A percentile compares a stretch with the other conserved stretches of the same genome.
Conservation (phyloP, 1,139 yeast species). For the Pichia sp. region DNA sequence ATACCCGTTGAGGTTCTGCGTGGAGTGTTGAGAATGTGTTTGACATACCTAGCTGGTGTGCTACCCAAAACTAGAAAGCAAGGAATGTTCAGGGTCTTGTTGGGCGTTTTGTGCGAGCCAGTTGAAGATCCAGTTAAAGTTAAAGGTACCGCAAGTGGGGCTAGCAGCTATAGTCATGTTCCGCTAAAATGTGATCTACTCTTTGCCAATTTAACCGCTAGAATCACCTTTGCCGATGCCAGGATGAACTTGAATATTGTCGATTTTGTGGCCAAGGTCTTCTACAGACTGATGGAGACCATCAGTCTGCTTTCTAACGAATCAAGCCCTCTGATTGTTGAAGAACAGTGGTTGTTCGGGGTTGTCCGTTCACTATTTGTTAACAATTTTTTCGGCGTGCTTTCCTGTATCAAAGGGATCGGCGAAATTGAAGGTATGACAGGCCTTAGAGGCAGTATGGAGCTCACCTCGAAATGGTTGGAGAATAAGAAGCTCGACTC, state of each 20-base stretch:
- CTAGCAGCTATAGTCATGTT: not conserved
- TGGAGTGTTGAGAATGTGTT: constrained; percentile 45
- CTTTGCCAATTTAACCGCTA: constrained; percentile 20
- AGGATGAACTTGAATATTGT: constrained; percentile 44
- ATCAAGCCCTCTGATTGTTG: constrained; percentile 8
- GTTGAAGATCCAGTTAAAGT: not conserved
- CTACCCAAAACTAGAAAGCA: constrained; percentile 36
- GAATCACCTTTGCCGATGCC: constrained; percentile 33
- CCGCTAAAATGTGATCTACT: constrained; percentile 35
- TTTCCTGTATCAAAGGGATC: constrained; percentile 22
- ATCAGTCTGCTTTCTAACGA: constrained; percentile 7
- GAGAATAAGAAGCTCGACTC: constrained; percentile 27
- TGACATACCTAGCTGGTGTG: constrained; percentile 43
- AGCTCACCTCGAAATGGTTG: constrained; percentile 39
- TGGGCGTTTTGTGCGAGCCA: constrained; percentile 21
- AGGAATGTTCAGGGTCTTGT: constrained; percentile 42
- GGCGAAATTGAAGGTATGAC: constrained; percentile 21
- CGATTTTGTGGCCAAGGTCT: constrained; percentile 44
- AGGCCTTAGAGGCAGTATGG: constrained; percentile 29
- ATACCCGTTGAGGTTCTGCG: constrained; percentile 44
- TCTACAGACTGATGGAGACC: constrained; percentile 40
- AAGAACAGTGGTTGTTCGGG: constrained; percentile 25
- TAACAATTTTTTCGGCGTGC: constrained; percentile 25
- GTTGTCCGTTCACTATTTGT: constrained; percentile 22
- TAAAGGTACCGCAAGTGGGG: not conserved